Base-by-base conservation (phyloP, 768 basidiomycete species). In the Leccinum longicurvipes region DNA sequence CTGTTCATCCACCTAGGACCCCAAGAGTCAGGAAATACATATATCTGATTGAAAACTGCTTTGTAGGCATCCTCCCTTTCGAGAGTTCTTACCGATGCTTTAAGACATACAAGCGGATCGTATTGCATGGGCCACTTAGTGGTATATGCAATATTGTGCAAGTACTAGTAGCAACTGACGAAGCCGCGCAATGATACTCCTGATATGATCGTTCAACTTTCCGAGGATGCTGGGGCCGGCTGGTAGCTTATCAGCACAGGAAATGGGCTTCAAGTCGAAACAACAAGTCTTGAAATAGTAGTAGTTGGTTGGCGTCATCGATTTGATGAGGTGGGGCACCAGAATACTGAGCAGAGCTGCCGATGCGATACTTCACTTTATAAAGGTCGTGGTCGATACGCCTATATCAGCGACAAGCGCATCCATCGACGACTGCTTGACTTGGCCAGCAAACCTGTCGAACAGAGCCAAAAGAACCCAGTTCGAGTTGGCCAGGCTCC, bases 321-420 rank as follows among this genome's bases (percentile, higher is more conserved):
- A 62, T 53, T 68, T 67, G 51, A 69, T 54, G 51, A 76, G 67
- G 29, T 67, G 60, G 25, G 74, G 74, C 50, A 76, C 64, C 51
- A 72, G 56, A 31, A 75, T 62, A 48, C 67, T 69, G 9, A 75
- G 66, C 44, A 75, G 48, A 3, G 65, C 71, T 0, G 68, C 75
- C 27, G 71, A 67, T 19, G 76, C n/a, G 57, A 48, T 70, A 68
- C 54, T 76, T 75, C 23, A 73, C 67, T 56, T 74, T 5, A n/a
- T 9, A 29, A 67, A 72, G 5, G 49, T 62, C 15, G 15, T 11
- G 2, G 56, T 49, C 6, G 47, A 36, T 12, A 72, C 6, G 11
- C 57, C 71, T 14, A 74, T 73, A 48, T 71, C 72, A 28, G 64
- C 67, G 24, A 75, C 60, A 12, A 76, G 51, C 9, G 67, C 63